phyloP scores from a whole-genome alignment of 495 filamentous ascomycete species.

The Hypomontagnella monticulosa region DNA sequence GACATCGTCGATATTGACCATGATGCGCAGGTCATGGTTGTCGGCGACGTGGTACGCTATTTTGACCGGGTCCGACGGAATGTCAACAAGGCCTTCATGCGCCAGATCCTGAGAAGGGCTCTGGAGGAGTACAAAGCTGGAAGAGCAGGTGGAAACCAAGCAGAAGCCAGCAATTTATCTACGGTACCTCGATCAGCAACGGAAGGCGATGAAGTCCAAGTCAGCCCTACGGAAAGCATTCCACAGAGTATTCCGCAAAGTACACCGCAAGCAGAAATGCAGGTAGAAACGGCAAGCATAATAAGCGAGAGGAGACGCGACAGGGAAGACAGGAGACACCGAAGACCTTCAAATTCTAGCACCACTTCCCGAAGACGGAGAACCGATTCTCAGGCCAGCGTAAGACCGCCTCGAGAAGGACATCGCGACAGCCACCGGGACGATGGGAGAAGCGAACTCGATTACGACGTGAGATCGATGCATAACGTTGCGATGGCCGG shows the following conservation, averaged over 20 bases:
- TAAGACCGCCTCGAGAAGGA: slow-evolving; percentile 12
- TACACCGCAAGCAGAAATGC: neutral
- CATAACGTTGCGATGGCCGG: slow-evolving; percentile 46
- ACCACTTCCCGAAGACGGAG: slow-evolving; percentile 19
- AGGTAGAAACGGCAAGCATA: slow-evolving; percentile 23
- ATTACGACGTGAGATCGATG: slow-evolving; percentile 47
- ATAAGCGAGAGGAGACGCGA: slow-evolving; percentile 14
- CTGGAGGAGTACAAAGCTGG: slow-evolving; percentile 44
- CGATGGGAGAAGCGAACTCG: slow-evolving; percentile 17
- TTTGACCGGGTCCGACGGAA: slow-evolving; percentile 47
- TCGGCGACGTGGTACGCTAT: slow-evolving; percentile 47
- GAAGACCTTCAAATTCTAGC: slow-evolving; percentile 29
- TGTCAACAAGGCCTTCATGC: slow-evolving; percentile 50
- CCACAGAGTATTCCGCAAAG: neutral
- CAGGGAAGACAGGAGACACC: slow-evolving; percentile 21
- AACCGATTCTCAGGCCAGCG: slow-evolving; percentile 13
- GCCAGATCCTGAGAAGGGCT: slow-evolving; percentile 45
- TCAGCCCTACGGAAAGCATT: slow-evolving; percentile 34
- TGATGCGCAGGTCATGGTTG: slow-evolving; percentile 47
- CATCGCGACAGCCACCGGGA: slow-evolving; percentile 8
- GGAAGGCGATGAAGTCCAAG: slow-evolving; percentile 25
- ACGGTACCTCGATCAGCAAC: slow-evolving; percentile 4
- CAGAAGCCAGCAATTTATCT: slow-evolving; percentile 19
- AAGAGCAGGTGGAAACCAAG: slow-evolving; percentile 21
- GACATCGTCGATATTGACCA: slow-evolving; percentile 47